These are phyloP conservation scores for Chlorella sp. DNA, from an alignment of 139 green algal genomes.

Conservation along the genomic window DNA sequence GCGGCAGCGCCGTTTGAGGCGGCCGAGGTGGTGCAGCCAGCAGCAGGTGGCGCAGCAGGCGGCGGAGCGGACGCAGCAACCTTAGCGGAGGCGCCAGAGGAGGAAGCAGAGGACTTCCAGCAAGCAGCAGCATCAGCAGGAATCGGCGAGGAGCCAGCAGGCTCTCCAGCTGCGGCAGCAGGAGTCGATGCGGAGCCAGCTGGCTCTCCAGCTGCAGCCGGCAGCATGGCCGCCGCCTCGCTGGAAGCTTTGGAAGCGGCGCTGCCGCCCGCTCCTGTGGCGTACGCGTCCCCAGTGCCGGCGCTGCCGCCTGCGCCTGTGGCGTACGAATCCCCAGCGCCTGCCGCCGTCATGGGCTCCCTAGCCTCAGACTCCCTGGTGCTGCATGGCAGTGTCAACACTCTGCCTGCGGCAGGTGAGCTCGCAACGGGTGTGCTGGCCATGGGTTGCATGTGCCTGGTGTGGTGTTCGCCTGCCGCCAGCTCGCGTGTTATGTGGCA, in stretches of 20 bases:
- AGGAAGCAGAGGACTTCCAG: not conserved
- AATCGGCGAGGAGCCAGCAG: not conserved
- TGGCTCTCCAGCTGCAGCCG: too few relatives aligned
- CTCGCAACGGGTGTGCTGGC: not conserved
- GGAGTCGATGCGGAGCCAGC: not conserved
- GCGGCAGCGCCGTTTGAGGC: not conserved
- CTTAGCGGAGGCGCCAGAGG: not conserved
- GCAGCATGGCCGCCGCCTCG: too few relatives aligned
- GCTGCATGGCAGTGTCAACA: constrained; percentile 6
- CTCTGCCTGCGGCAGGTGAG: not conserved
- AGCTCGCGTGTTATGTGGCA: not conserved
- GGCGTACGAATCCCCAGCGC: not conserved
- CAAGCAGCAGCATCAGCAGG: not conserved
- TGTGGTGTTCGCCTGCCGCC: not conserved
- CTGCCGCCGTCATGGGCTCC: not conserved
- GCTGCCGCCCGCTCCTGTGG: not conserved
- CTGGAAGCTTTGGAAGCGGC: not conserved
- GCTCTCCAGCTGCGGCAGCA: not conserved
- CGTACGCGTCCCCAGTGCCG: not conserved
- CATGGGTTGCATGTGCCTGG: not conserved
- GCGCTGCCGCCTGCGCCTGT: not conserved
- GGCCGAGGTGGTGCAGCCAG: not conserved
- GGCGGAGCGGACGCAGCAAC: not conserved
- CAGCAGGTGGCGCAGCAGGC: not conserved
- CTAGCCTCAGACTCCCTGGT: not conserved